Conservation (phyloP, 2,329 filamentous ascomycete species). For the Kalaharituber pfeilii region DNA sequence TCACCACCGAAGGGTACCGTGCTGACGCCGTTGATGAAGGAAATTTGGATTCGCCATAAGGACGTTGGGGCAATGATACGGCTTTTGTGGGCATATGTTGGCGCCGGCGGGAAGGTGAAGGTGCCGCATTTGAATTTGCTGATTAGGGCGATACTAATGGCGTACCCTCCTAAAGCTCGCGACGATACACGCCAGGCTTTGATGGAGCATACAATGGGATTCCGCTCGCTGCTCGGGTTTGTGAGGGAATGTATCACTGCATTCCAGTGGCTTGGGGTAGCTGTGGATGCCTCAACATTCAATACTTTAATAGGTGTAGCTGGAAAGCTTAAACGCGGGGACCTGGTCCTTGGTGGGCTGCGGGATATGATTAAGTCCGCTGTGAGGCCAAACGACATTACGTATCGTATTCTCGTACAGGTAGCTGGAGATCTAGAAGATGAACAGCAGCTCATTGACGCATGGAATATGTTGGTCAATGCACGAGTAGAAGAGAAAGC, state of each 20-base stretch:
- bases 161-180: slow-evolving; percentile 10
- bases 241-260: slow-evolving; percentile 23
- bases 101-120: slow-evolving; percentile 27
- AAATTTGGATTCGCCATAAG: slow-evolving; percentile 14
- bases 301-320: slow-evolving; percentile 28
- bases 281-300: slow-evolving; percentile 24
- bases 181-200: slow-evolving; percentile 3
- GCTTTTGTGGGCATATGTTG: slow-evolving; percentile 29
- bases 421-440: slow-evolving; percentile 26
- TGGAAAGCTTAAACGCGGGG: slow-evolving; percentile 22
- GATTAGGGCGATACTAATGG: slow-evolving; percentile 24
- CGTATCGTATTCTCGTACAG: slow-evolving; percentile 25
- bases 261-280: slow-evolving; percentile 22
- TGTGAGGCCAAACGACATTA: slow-evolving; percentile 24
- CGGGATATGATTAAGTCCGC: slow-evolving; percentile 22
- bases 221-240: slow-evolving; percentile 18
- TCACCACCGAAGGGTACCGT: slow-evolving; percentile 25
- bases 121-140: slow-evolving; percentile 28
- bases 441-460: slow-evolving; percentile 17
- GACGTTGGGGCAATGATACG: slow-evolving; percentile 28
- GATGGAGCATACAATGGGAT: slow-evolving; percentile 11
- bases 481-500: neutral
- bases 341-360: slow-evolving; percentile 23
- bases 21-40: slow-evolving; percentile 18
- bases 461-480: slow-evolving; percentile 24